Evolutionary conservation across 225 moss, liverwort and hornwort genomes (phyloP).

Genomic region (Pseudoscleropodium purum): DNA sequence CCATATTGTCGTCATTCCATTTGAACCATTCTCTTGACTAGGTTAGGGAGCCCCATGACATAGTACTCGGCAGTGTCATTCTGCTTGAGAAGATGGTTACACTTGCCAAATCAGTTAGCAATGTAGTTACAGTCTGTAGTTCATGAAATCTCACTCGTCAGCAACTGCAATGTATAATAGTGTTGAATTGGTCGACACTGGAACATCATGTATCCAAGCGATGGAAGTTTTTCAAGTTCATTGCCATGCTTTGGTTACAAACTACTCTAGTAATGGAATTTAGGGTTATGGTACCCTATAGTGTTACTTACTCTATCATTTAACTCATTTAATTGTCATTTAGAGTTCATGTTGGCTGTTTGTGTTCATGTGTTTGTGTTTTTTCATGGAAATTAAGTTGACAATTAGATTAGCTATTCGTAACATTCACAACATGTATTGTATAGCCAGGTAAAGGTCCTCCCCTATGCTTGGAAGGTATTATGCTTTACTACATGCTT

Average conservation of each 20-base stretch:
- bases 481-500: not conserved
- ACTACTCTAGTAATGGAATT: not conserved
- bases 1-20: not conserved
- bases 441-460: not conserved
- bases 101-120: not conserved
- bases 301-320: not conserved
- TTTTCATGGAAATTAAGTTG: not conserved
- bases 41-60: not conserved
- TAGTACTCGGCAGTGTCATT: not conserved
- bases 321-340: not conserved
- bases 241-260: not conserved
- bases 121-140: not conserved
- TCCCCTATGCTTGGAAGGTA: not conserved
- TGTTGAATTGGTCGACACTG: not conserved
- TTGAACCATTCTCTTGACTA: not conserved
- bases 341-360: not conserved
- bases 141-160: not conserved
- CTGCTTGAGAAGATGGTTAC: not conserved
- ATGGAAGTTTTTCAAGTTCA: not conserved
- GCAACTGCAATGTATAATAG: not conserved
- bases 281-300: not conserved
- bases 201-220: not conserved
- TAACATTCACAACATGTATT: not conserved
- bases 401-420: no score
- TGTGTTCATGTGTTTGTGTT: not conserved